Percentiles rank a stretch among this genome's conserved stretches.
These are phyloP conservation scores for Starmerella sirachaensis DNA, from an alignment of 805 yeast species.

Conservation along the genomic window DNA sequence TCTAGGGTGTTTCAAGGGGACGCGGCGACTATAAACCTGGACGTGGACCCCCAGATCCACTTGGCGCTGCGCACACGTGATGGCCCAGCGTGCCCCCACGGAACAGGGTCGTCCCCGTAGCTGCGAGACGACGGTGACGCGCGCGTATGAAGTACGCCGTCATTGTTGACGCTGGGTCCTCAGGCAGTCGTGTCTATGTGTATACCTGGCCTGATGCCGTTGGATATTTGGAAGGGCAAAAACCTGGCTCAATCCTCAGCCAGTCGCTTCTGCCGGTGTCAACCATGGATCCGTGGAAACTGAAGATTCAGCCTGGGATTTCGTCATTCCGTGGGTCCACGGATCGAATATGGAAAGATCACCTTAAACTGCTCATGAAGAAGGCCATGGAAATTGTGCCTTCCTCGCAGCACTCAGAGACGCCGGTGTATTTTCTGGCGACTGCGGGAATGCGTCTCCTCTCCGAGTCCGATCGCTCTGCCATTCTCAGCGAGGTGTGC, in stretches of 20 bases:
- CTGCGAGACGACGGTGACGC: too few species aligned
- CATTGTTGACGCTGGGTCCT: slow-evolving; percentile 89
- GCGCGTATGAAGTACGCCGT: slow-evolving; percentile 76
- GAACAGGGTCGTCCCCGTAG: too few species aligned
- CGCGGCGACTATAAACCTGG: too few species aligned
- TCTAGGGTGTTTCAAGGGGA: too few species aligned
- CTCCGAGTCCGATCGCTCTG: slow-evolving; percentile 40
- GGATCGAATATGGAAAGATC: slow-evolving; percentile 53
- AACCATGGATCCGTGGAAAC: slow-evolving; percentile 57
- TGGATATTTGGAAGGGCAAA: slow-evolving; percentile 25
- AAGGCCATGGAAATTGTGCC: slow-evolving; percentile 69
- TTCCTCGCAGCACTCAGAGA: slow-evolving; percentile 39
- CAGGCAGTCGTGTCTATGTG: slow-evolving; percentile 81
- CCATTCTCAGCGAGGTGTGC: slow-evolving; percentile 53
- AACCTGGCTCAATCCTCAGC: slow-evolving; percentile 27
- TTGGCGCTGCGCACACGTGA: too few species aligned
- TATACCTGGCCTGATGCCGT: slow-evolving; percentile 62
- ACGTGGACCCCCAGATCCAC: too few species aligned
- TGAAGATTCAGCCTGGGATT: slow-evolving; percentile 72
- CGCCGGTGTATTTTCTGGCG: slow-evolving; percentile 85
- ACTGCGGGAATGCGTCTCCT: slow-evolving; percentile 94
- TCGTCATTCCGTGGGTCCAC: slow-evolving; percentile 51
- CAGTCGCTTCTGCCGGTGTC: slow-evolving; percentile 55
- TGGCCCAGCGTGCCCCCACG: too few species aligned
- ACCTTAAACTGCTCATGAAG: slow-evolving; percentile 50